These are phyloP conservation scores for Rhazya stricta DNA, from an alignment of 257 asterid genomes.

Conservation along the genomic window DNA sequence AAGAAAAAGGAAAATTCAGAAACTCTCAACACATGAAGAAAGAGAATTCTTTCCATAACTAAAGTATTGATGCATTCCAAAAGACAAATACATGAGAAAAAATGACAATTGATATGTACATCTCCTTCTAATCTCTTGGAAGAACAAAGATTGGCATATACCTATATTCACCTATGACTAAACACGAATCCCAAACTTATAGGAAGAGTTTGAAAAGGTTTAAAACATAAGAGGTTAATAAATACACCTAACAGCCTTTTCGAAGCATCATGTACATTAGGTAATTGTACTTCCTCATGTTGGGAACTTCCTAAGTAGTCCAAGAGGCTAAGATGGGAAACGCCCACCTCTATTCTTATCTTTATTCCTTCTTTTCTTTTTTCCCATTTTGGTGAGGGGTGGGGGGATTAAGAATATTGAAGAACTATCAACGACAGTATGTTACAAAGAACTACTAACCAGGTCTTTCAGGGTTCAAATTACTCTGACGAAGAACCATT, in stretches of 20 bases:
- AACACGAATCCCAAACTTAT: neutral
- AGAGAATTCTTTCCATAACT: no score
- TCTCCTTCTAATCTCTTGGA: neutral
- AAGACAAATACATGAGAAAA: no score
- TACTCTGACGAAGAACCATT: slow-evolving; percentile 63
- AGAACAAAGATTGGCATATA: neutral
- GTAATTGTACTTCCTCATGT: neutral
- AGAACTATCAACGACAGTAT: neutral
- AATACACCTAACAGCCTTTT: neutral
- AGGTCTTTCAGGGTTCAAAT: slow-evolving; percentile 89
- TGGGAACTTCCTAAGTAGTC: neutral
- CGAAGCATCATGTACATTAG: neutral
- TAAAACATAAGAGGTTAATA: neutral
- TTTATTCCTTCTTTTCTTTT: neutral
- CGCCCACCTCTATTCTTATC: neutral
- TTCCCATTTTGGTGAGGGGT: neutral
- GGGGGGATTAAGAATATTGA: neutral
- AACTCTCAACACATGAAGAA: no score
- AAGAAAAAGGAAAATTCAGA: no score
- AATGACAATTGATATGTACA: neutral
- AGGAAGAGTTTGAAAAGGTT: neutral
- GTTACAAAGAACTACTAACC: slow-evolving; percentile 40
- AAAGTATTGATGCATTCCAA: no score
- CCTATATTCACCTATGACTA: neutral
- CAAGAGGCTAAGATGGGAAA: neutral